Evolutionary conservation across 2,329 filamentous ascomycete species (phyloP), one percentile per base, ranked within the genome.

Genomic region (Remersonia thermophila): DNA sequence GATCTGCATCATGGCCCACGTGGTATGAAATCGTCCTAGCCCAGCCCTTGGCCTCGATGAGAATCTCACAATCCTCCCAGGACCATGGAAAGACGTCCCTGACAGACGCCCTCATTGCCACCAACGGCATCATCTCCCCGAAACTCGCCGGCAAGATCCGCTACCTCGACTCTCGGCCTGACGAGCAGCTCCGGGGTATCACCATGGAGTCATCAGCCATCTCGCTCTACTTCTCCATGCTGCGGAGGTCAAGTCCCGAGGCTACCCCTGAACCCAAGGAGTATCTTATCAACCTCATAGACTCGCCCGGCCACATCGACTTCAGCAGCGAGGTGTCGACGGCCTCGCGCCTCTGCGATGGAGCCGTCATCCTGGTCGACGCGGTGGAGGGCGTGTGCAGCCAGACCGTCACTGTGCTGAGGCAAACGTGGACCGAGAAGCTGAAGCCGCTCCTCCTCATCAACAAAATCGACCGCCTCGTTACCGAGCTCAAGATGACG

Each of bases 161-260:
- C 47, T 98, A 96, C 54, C 77, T 98, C 40, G 91, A 98, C 62
- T 96, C 91, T 15, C 72, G 91, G 30, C 89, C 89, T 2, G 91
- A 98, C 60, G 91, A 98, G 59, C 91, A 98, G 61, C 73, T 83
- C 12, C 80, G 91, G 46, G 91, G 91, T 38, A 98, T 98, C 54
- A 98, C 91, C n/a, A 98, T 98, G 91, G 91, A 98, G 59, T 96
- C 91, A 0, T 96, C 89, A 5, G 91, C 91, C 43, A 98, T 98
- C 46, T 96, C 91, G 1, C 68, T 98, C 25, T 93, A 83, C 61
- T 98, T 98, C 58, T 93, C 87, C 26, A 84, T 96, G 71, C 65
- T 93, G 36, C 73, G 87, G 47, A 75, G 84, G 47, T 65, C 74
- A 27, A 66, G 73, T 2, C 78, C 80, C 2, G 78, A 85, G 12